Percentiles rank a stretch among this genome's conserved stretches.
Evolutionary conservation across 2,329 filamentous ascomycete species (phyloP).

Genomic region (Xylaria sp.): DNA sequence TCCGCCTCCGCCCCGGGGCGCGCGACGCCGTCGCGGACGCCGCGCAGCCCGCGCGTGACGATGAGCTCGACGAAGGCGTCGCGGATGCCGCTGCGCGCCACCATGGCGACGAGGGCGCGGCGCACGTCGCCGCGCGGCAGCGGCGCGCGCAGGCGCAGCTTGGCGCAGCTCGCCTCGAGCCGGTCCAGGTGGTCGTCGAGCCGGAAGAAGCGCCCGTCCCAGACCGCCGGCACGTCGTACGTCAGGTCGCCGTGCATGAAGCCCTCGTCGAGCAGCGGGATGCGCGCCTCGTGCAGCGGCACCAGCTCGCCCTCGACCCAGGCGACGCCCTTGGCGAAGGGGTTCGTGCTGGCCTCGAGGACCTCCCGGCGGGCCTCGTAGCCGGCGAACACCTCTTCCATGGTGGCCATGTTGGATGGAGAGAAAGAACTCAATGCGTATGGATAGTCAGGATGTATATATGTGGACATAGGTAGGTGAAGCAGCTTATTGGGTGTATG

Average conservation of each 20-base stretch:
- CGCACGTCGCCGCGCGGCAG: background rate
- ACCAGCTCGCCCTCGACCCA: constrained; percentile 1
- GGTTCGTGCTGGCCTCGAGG: background rate
- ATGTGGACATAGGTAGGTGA: too few species aligned
- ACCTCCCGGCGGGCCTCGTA: background rate
- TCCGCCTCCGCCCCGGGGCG: background rate
- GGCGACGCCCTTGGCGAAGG: background rate
- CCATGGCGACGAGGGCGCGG: background rate
- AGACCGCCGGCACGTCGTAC: constrained; percentile 2
- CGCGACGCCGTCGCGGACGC: constrained; percentile 2
- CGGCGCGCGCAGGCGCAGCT: background rate
- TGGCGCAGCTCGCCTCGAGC: background rate
- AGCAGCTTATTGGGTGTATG: too few species aligned
- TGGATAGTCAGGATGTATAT: too few species aligned
- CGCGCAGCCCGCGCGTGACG: constrained; percentile 1
- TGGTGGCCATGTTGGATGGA: background rate
- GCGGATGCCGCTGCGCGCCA: constrained; percentile 2
- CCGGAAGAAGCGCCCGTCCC: constrained; percentile 3
- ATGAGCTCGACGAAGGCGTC: constrained; percentile 2
- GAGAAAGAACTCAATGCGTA: too few species aligned
- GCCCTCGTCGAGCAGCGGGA: constrained; percentile 1
- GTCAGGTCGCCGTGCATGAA: constrained; percentile 5
- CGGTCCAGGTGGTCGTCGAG: constrained; percentile 1
- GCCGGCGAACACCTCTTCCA: constrained; percentile 1
- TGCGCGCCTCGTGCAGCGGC: constrained; percentile 2